Conservation (phyloP, 345 rosid genomes). For the Dovyalis caffra region DNA sequence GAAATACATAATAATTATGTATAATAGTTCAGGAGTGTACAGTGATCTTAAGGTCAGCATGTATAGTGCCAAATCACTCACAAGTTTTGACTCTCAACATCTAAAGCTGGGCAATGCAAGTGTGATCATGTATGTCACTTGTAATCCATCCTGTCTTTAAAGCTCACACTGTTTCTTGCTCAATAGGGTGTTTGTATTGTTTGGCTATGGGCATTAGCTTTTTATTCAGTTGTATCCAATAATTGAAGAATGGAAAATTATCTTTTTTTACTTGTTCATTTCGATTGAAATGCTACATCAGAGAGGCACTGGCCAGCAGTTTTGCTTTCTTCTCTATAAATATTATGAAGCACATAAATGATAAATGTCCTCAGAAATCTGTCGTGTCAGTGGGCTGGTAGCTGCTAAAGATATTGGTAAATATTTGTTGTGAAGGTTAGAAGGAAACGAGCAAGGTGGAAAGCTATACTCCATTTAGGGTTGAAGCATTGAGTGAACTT, state of each 20-base stretch:
- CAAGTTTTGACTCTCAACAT: constrained; percentile 9
- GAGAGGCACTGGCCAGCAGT: no score
- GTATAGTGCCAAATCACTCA: constrained; percentile 3
- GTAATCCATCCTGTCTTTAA: neutral
- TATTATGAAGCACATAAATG: no score
- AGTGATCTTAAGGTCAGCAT: constrained; percentile 1
- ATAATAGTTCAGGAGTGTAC: constrained; percentile 3
- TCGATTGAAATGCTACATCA: no score
- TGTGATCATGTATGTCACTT: neutral
- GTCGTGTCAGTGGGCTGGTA: no score
- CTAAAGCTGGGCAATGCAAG: neutral
- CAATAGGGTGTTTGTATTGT: neutral
- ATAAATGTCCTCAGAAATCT: no score
- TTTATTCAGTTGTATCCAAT: neutral
- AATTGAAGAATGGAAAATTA: no score
- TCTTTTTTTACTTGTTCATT: neutral
- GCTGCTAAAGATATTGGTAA: no score
- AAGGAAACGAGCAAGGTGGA: no score
- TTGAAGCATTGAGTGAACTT: no score
- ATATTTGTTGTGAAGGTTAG: no score
- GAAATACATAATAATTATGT: neutral
- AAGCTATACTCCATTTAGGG: no score
- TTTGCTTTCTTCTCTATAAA: no score
- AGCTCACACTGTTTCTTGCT: neutral
- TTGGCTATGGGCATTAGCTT: neutral